These are phyloP conservation scores for Blastomyces emzantsi DNA, from an alignment of 2,329 filamentous ascomycete species.

Conservation along the genomic window DNA sequence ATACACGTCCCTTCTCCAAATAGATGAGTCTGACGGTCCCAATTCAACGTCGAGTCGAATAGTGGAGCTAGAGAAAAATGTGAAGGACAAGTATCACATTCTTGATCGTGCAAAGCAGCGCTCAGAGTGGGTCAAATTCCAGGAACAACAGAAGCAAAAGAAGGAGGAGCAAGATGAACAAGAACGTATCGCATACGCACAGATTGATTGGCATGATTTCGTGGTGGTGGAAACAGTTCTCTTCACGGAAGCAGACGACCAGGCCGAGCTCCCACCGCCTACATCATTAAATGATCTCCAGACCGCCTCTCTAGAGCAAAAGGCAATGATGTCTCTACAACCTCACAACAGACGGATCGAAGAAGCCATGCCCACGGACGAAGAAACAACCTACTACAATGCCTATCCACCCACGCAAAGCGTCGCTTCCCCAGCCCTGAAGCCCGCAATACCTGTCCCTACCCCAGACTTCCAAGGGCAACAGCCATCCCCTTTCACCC, in stretches of 20 bases:
- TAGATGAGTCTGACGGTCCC: conserved; percentile 58
- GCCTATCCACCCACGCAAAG: conserved; percentile 35
- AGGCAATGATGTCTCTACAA: conserved; percentile 78
- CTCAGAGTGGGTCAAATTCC: conserved; percentile 76
- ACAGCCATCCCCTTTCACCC: conserved; percentile 25
- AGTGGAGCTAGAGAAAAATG: conserved; percentile 62
- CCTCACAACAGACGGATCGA: conserved; percentile 73
- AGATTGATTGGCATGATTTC: conserved; percentile 98
- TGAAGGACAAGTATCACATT: conserved; percentile 69
- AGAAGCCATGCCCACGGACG: conserved; percentile 82
- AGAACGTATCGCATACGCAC: conserved; percentile 65
- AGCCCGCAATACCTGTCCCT: conserved; percentile 27
- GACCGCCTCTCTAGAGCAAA: conserved; percentile 89
- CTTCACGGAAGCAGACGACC: conserved; percentile 83
- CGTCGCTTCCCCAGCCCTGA: conserved; percentile 18
- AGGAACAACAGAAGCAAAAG: conserved; percentile 76
- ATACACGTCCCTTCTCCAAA: conserved; percentile 69
- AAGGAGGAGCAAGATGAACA: conserved; percentile 81
- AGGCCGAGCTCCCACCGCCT: conserved; percentile 75
- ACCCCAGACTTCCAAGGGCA: conserved; percentile 16
- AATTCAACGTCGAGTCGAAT: conserved; percentile 64
- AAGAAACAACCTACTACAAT: conserved; percentile 47
- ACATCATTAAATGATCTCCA: conserved; percentile 86
- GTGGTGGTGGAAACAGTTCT: conserved; percentile 89
- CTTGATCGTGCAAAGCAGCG: conserved; percentile 73